Percentiles rank a stretch among this genome's conserved stretches.
Conservation (phyloP, 495 filamentous ascomycete genomes). For the Antarctomyces pellizariae region DNA sequence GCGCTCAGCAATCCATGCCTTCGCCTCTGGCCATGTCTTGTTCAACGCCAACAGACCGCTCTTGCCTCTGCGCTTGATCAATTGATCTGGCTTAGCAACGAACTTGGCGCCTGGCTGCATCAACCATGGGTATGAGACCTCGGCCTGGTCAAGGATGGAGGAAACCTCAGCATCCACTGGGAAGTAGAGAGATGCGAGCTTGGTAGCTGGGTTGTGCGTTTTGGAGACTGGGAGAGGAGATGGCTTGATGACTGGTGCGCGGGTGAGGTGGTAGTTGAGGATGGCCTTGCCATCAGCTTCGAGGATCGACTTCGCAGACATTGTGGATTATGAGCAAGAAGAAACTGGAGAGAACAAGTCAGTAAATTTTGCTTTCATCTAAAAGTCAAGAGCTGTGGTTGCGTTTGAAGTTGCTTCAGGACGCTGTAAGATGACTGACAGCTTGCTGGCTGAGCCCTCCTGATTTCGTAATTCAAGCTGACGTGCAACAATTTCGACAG, state of each 20-base stretch:
- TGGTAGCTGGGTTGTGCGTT: constrained; percentile 80
- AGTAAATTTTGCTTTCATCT: no score
- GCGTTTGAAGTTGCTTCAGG: background rate
- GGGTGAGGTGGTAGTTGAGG: constrained; percentile 99
- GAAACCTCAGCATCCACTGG: constrained; percentile 62
- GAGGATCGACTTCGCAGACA: constrained; percentile 96
- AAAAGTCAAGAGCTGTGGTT: no score
- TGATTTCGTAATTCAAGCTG: no score
- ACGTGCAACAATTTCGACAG: no score
- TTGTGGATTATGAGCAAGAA: constrained; percentile 20
- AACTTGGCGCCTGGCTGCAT: constrained; percentile 63
- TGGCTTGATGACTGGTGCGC: constrained; percentile 92
- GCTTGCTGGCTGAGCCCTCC: no score
- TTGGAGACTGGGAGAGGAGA: constrained; percentile 66
- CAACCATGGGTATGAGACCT: constrained; percentile 88
- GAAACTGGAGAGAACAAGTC: constrained; percentile 6
- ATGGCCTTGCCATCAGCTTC: constrained; percentile 99
- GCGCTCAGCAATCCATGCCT: constrained; percentile 76
- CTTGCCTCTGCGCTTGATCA: constrained; percentile 99
- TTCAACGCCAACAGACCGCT: constrained; percentile 89
- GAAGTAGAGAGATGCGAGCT: constrained; percentile 83
- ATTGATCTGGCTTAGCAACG: constrained; percentile 97
- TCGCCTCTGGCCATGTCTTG: constrained; percentile 86
- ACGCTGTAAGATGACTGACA: no score
- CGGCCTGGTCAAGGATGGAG: constrained; percentile 82